These are phyloP conservation scores for Elaeis guineensis DNA, from an alignment of 176 grass and related monocot species.

Conservation along the genomic window DNA sequence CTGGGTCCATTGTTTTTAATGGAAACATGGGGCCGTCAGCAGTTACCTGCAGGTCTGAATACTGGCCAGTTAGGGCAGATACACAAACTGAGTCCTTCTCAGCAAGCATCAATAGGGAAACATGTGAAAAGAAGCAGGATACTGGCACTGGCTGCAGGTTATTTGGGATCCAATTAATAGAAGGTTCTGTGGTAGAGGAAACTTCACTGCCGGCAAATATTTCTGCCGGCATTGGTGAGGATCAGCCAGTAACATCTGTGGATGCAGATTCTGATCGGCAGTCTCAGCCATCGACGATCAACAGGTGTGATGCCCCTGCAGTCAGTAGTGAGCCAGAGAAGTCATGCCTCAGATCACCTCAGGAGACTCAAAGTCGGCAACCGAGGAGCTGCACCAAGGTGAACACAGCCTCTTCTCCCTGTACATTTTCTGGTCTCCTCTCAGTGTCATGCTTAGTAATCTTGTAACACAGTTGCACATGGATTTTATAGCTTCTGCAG, in stretches of 20 bases:
- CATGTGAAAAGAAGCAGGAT: slow-evolving; percentile 55
- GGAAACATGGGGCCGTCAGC: slow-evolving; percentile 25
- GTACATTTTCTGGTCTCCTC: not conserved
- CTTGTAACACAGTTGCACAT: no score
- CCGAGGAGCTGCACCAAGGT: slow-evolving; percentile 96
- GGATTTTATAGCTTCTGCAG: no score
- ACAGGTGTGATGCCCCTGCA: slow-evolving; percentile 40
- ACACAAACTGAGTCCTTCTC: slow-evolving; percentile 25
- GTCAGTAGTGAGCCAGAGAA: slow-evolving; percentile 22
- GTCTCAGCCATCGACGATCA: not conserved
- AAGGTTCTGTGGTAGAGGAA: not conserved
- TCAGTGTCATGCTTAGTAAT: no score
- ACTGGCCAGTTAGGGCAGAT: slow-evolving; percentile 38
- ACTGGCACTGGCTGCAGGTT: not conserved
- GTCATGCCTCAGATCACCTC: slow-evolving; percentile 16
- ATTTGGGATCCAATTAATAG: not conserved
- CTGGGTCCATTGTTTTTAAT: slow-evolving; percentile 21
- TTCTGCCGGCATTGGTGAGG: not conserved
- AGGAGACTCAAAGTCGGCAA: slow-evolving; percentile 55
- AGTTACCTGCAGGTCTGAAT: slow-evolving; percentile 28
- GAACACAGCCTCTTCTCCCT: slow-evolving; percentile 6
- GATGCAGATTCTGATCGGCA: not conserved
- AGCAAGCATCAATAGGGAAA: slow-evolving; percentile 39
- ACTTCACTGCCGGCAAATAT: not conserved
- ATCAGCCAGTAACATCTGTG: not conserved